A percentile compares a stretch with the other conserved stretches of the same genome.
phyloP scores from a whole-genome alignment of 148 eudicot species.

The Vaccinium vitisidaea region DNA sequence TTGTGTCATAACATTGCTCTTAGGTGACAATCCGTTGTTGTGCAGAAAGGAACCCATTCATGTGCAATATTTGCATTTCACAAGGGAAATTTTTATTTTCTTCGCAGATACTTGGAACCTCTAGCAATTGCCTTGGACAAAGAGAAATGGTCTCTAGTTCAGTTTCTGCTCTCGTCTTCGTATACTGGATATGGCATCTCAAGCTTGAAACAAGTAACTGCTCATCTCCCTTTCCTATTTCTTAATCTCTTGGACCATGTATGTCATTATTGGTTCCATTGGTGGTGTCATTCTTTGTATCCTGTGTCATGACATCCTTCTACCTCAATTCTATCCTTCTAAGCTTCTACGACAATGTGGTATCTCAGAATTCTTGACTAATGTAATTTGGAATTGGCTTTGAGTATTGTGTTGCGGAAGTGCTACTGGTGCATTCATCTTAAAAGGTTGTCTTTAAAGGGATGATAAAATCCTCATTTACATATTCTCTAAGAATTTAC shows the following conservation, averaged over 20 bases:
- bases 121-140: conserved; percentile 86
- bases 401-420: background rate
- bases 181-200: conserved; percentile 89
- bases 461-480: background rate
- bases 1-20: background rate
- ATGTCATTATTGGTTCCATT: background rate
- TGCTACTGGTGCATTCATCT: background rate
- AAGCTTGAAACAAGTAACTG: conserved; percentile 74
- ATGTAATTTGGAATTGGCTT: background rate
- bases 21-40: background rate
- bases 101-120: conserved; percentile 86
- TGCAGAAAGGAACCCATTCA: background rate
- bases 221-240: background rate
- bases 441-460: background rate
- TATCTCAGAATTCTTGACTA: background rate
- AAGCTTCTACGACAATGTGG: background rate
- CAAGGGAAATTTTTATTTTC: background rate
- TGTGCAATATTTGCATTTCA: background rate
- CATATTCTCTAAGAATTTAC: background rate
- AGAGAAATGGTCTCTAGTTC: conserved; percentile 95
- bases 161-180: conserved; percentile 86
- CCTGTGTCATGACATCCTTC: background rate
- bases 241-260: background rate
- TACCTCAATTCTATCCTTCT: background rate
- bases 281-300: background rate